Evolutionary conservation across 176 grass and related monocot genomes (phyloP).

Genomic region (Carex scoparia): DNA sequence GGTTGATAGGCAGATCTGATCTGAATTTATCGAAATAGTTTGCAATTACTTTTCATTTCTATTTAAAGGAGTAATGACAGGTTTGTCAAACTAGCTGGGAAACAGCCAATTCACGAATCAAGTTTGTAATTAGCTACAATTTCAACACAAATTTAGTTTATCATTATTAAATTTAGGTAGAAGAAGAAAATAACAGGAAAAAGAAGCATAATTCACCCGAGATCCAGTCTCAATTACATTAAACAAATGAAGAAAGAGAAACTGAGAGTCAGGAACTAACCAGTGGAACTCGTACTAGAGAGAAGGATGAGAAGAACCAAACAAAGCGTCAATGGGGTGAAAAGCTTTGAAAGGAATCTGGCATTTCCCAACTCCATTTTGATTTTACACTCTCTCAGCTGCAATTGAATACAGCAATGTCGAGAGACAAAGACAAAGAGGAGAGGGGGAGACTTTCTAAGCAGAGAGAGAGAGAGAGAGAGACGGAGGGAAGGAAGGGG

Average conservation of each 20-base stretch:
- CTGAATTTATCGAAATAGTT: not conserved
- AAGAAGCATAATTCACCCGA: slow-evolving; percentile 13
- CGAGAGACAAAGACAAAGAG: not conserved
- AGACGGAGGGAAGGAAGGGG: not conserved
- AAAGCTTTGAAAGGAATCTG: slow-evolving; percentile 13
- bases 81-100: not conserved
- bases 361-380: slow-evolving; percentile 21
- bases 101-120: not conserved
- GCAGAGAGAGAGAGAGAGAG: not conserved
- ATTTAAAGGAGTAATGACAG: not conserved
- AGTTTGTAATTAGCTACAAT: not conserved
- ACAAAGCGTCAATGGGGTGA: slow-evolving; percentile 13
- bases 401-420: slow-evolving; percentile 12
- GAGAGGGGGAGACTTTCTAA: not conserved
- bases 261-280: slow-evolving; percentile 8
- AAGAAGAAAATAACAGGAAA: not conserved
- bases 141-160: not conserved
- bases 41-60: slow-evolving; percentile 8
- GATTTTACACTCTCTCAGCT: slow-evolving; percentile 4
- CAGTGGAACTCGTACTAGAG: slow-evolving; percentile 40
- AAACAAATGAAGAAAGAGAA: not conserved
- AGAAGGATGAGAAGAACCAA: not conserved
- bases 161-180: not conserved
- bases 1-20: not conserved
- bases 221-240: slow-evolving; percentile 6